Evolutionary conservation across 345 rosid genomes (phyloP).

Genomic region (Kernera saxatilis): DNA sequence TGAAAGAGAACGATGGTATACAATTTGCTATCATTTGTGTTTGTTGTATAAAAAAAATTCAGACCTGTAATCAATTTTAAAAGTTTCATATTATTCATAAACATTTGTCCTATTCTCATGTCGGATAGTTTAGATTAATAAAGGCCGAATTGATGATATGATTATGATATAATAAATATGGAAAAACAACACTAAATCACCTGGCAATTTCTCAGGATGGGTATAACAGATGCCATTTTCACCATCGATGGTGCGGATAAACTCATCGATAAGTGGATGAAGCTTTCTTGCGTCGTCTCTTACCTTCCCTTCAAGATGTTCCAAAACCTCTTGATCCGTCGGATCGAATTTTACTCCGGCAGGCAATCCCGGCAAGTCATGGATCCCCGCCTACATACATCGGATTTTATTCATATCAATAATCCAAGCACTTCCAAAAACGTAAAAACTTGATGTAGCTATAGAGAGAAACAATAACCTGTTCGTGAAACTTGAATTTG

Average conservation of each 20-base stretch:
- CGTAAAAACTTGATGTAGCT: neutral
- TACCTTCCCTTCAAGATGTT: slow-evolving; percentile 90
- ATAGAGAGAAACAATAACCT: slow-evolving; percentile 29
- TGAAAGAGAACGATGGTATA: no score
- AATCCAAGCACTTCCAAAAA: neutral
- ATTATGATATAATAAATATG: neutral
- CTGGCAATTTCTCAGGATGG: slow-evolving; percentile 95
- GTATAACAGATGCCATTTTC: slow-evolving; percentile 98
- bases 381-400: slow-evolving; percentile 53
- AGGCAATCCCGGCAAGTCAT: slow-evolving; percentile 89
- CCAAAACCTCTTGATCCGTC: slow-evolving; percentile 92
- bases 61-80: neutral
- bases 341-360: slow-evolving; percentile 99
- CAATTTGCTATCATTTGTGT: no score
- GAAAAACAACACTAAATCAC: slow-evolving; percentile 32
- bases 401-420: neutral
- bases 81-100: neutral
- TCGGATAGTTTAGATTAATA: neutral
- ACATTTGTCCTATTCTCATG: neutral
- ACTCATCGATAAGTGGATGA: slow-evolving; percentile 90
- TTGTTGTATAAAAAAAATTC: no score
- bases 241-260: slow-evolving; percentile 87
- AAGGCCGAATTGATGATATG: neutral
- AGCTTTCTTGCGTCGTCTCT: slow-evolving; percentile 61
- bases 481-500: slow-evolving; percentile 66